Conservation (phyloP, 2,329 filamentous ascomycete genomes). For the Neospermospora avenae region DNA sequence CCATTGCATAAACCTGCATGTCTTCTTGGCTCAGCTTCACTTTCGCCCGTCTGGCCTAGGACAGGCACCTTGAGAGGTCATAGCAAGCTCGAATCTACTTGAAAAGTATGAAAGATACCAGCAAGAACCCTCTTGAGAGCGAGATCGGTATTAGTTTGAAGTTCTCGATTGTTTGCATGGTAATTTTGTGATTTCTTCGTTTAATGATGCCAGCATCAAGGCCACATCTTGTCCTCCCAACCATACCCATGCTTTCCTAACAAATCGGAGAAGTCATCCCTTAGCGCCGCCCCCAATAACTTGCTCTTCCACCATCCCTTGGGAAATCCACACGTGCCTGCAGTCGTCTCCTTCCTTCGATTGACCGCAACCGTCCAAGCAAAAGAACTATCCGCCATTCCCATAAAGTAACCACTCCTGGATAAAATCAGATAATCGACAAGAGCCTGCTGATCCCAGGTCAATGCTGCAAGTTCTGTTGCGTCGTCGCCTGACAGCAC, state of each 20-base stretch:
- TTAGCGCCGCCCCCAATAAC: background rate
- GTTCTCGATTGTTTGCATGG: no score
- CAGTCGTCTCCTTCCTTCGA: conserved; percentile 24
- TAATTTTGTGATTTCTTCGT: no score
- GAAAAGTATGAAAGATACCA: no score
- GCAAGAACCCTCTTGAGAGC: no score
- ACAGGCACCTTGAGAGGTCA: no score
- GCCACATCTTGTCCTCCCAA: conserved; percentile 3
- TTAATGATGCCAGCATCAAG: background rate
- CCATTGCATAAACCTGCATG: no score
- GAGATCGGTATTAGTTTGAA: no score
- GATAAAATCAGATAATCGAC: conserved; percentile 32
- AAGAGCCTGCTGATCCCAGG: conserved; percentile 17
- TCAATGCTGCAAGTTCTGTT: conserved; percentile 2
- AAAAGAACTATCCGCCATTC: conserved; percentile 42
- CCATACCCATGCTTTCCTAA: background rate
- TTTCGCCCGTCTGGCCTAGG: no score
- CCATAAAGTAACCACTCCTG: conserved; percentile 39
- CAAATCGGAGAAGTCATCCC: background rate
- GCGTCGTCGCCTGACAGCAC: conserved; percentile 5
- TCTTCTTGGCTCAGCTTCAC: no score
- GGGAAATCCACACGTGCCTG: conserved; percentile 1
- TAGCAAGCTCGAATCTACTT: no score
- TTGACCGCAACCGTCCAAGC: conserved; percentile 44
- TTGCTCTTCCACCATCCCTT: conserved; percentile 1